phyloP scores from a whole-genome alignment of 768 basidiomycete species.

The Hypholoma fasciculare region DNA sequence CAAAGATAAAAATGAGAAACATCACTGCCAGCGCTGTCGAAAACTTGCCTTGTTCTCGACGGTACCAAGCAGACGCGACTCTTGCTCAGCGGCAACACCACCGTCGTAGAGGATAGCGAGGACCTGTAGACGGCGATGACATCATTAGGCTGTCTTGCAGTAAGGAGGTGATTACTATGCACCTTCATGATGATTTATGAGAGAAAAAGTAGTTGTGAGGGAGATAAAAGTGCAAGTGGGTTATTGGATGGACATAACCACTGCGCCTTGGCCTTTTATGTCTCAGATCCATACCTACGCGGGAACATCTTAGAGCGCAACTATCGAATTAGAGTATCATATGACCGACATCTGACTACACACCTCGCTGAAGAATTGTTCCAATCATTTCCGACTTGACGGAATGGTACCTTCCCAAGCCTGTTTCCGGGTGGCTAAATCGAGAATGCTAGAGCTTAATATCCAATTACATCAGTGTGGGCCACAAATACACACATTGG shows the following conservation, averaged over 20 bases:
- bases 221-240: neutral
- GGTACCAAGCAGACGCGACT: slow-evolving; percentile 78
- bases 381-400: slow-evolving; percentile 14
- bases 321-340: slow-evolving; percentile 12
- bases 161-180: neutral
- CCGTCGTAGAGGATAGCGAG: slow-evolving; percentile 78
- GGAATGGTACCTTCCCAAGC: neutral
- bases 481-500: neutral
- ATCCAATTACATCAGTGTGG: slow-evolving; percentile 13
- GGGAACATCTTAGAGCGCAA: slow-evolving; percentile 10
- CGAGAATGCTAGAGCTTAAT: neutral
- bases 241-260: neutral
- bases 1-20: slow-evolving; percentile 1
- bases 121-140: slow-evolving; percentile 38
- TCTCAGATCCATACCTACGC: slow-evolving; percentile 9
- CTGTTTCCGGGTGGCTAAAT: slow-evolving; percentile 3
- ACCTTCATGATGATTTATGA: slow-evolving; percentile 19
- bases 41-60: slow-evolving; percentile 69
- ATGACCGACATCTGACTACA: slow-evolving; percentile 11
- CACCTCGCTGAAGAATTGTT: slow-evolving; percentile 6
- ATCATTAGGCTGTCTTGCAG: slow-evolving; percentile 9
- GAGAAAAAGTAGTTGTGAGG: neutral
- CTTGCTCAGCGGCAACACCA: slow-evolving; percentile 60
- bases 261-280: slow-evolving; percentile 18
- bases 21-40: neutral